Evolutionary conservation across 2,329 filamentous ascomycete genomes (phyloP), one percentile per base, ranked within the genome.

Genomic region (Arthrobotrys conoides): DNA sequence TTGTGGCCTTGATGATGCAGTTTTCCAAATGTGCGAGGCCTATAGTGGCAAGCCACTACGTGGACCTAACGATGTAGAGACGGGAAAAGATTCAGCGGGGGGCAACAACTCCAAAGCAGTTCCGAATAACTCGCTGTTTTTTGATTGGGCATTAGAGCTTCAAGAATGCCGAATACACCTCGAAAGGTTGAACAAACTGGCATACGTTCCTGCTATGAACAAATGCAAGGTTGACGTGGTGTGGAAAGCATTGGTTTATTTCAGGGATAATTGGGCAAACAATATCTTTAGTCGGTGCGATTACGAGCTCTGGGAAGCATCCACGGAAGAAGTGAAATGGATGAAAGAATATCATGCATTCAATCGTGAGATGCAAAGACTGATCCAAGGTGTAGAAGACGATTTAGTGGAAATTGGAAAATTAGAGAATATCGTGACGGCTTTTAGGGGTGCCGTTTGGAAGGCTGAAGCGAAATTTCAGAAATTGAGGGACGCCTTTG

Each of bases 11-110:
- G 75, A 78, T 33, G 68, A 78, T 9, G 36, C 5, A 5, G 64
- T 78, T 14, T 78, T 78, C 14, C 44, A 78, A 24, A 78, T 78
- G 75, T 71, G 53, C 48, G 75, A 78, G 3, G 51, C 63, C 6
- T 30, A 72, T 1, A 72, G 53, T 22, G 8, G 51, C 3, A 57
- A 68, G 18, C 51, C 30, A 1, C 61, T 78, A 0, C n/a, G 51
- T 30, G 53, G 46, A 9, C n/a, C 18, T 6, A 18, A 72, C 3
- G 63, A 59, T 5, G 27, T 2, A 18, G 24, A 24, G 9, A n/a
- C 49, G 0, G 49, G 33, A n/a, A n/a, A n/a, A n/a, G n/a, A 4
- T 46, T 51, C 14, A 3, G 46, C 0, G n/a, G 20, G 1, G 22
- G n/a, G n/a, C n/a, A 49, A 18, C 33, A 41, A 8, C 18, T 22